Evolutionary conservation across 768 basidiomycete genomes (phyloP), one percentile per base, ranked within the genome.

Genomic region (Xerocomellus amylosporus): DNA sequence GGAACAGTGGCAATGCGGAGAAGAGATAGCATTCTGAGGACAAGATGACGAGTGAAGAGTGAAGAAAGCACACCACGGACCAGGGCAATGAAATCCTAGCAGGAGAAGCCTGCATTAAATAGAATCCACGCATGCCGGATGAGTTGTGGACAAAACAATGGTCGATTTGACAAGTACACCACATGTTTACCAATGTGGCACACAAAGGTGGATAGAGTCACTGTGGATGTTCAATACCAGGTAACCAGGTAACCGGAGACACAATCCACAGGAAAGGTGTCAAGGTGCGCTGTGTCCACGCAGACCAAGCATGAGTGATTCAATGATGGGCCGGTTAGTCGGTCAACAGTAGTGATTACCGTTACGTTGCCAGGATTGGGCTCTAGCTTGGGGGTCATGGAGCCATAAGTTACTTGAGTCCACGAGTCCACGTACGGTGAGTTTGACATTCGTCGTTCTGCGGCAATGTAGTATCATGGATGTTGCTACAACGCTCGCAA

Each of bases 81-180:
- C 22, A 20, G 46, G 45, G 22, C 2, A 10, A 43, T 15, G 45
- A 38, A 28, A 4, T 2, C 5, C 7, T 9, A 8, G 39, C 14
- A 33, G 38, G 31, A 33, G 30, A 2, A 10, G 8, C 34, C 31
- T 24, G 49, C 31, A n/a, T 61, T 63, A 66, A 63, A 68, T 66
- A 55, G 19, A 33, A 19, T 20, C 19, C 45, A 24, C 31, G 19
- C 41, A 49, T 43, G 55, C 2, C 6, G 40, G 45, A 34, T 26
- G 50, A 17, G 19, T 8, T 56, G 51, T 56, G 58, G 63, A 55
- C 50, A 28, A 20, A 33, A 56, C 62, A 67, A 67, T 65, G 56
- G 55, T 17, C 17, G 19, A 24, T 14, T 31, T 49, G 20, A 44
- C 37, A 20, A 39, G 31, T 12, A 36, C 42, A 24, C 39, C 48